A percentile compares a stretch with the other conserved stretches of the same genome.
Conservation (phyloP, 2,329 filamentous ascomycete genomes). For the Cladosporium velox region DNA sequence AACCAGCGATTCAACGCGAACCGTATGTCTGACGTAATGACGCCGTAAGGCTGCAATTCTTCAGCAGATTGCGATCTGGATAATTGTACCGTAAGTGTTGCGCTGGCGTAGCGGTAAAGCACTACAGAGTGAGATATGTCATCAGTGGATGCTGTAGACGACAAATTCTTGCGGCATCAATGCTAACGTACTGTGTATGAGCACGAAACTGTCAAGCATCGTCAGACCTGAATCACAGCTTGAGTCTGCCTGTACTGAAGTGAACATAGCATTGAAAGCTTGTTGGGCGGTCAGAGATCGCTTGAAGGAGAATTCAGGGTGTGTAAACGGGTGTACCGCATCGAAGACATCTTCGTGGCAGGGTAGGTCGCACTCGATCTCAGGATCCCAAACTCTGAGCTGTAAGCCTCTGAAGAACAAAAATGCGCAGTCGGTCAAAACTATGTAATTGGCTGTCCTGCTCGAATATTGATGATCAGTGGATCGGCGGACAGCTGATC, state of each 20-base stretch:
- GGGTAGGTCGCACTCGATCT: constrained; percentile 22
- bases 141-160: background rate
- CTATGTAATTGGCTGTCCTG: background rate
- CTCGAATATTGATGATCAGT: background rate
- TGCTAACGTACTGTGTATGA: background rate
- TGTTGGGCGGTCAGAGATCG: constrained; percentile 16
- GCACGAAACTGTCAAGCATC: background rate
- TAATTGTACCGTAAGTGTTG: background rate
- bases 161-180: background rate
- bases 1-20: constrained; percentile 22
- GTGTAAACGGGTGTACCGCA: constrained; percentile 23
- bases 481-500: background rate
- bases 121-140: background rate
- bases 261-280: background rate
- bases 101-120: background rate
- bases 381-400: constrained; percentile 17
- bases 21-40: background rate
- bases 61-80: too few relatives aligned
- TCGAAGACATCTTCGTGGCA: constrained; percentile 21
- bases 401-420: constrained; percentile 23
- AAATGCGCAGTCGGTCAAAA: constrained; percentile 22
- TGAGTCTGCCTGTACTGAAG: background rate
- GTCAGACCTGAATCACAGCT: background rate
- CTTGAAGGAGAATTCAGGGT: constrained; percentile 21
- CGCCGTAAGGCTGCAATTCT: background rate